Evolutionary conservation across 257 asterid species (phyloP), one percentile per base, ranked within the genome.

Genomic region (Plectranthus barbatus): DNA sequence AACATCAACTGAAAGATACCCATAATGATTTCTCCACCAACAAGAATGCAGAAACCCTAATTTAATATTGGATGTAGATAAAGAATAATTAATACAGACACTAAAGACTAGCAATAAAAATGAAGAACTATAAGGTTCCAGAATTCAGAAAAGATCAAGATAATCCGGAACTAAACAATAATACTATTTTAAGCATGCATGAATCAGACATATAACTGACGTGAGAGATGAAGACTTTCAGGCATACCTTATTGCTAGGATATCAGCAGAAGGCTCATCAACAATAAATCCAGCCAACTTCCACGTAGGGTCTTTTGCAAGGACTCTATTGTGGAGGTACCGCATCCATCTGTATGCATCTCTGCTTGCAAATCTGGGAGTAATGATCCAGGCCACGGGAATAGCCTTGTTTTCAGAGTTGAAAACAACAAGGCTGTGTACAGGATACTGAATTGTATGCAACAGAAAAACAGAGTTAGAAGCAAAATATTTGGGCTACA

Each of bases 381-480:
- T 45, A 60, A 93, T 74, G 58, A 93, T 74, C 99, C 99, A 93
- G 62, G 99, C 97, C 55, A 93, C 96, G 8, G 97, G 99, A 21
- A 93, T 87, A 82, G 96, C 96, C 94, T 87, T 90, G 87, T 87
- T 93, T 74, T 90, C 92, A 56, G 87, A 85, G 83, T 90, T 93
- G 95, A 90, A 90, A 74, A 90, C 96, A 74, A 90, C 85, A 77
- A 93, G 96, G 83, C 95, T 93, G 65, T 80, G 90, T 79, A 93
- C 56, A 23, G 96, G 92, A 81, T 90, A 82, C 96, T 87, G 94
- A 80, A 56, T 68, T 56, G 69, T 48, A 66, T 69, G 71, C 74
- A 80, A 60, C 50, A 71, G 44, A 49, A 80, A 75, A 68, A 70
- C 24, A 44, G 70, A 45, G 84, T 80, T 67, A 85, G 87, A 62